A percentile compares a stretch with the other conserved stretches of the same genome.
phyloP scores from a whole-genome alignment of 1,284 basidiomycete genomes.

The Somion occarium region DNA sequence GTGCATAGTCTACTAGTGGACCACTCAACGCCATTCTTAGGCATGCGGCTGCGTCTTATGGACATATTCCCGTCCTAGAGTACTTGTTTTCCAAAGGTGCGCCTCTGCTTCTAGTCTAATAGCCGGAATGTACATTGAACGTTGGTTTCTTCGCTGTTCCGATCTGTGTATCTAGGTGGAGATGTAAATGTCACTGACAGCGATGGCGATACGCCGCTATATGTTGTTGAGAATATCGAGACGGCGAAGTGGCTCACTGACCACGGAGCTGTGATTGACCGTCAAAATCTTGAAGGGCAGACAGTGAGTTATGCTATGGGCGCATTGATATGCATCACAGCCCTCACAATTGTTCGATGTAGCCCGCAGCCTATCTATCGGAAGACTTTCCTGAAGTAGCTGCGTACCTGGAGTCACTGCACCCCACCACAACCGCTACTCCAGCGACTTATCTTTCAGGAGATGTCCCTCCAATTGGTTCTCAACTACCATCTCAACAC shows the following conservation, averaged over 20 bases:
- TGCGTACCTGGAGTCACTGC: conserved; percentile 47
- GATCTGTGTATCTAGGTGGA: conserved; percentile 58
- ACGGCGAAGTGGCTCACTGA: conserved; percentile 78
- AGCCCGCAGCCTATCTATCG: conserved; percentile 73
- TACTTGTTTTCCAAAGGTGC: conserved; percentile 74
- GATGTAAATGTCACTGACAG: conserved; percentile 83
- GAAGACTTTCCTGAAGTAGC: conserved; percentile 83
- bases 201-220: conserved; percentile 90
- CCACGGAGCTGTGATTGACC: conserved; percentile 68
- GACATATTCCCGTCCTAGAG: conserved; percentile 68
- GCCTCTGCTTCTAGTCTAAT: neutral
- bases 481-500: conserved; percentile 52
- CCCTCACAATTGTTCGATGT: neutral
- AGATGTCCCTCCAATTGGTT: conserved; percentile 12
- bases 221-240: conserved; percentile 80
- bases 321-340: neutral
- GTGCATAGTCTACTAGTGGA: conserved; percentile 6
- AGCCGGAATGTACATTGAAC: neutral
- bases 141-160: neutral
- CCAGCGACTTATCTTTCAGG: conserved; percentile 13
- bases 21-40: conserved; percentile 29
- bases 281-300: conserved; percentile 66
- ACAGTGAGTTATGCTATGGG: conserved; percentile 49
- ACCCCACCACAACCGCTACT: conserved; percentile 8
- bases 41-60: conserved; percentile 95